Base-by-base conservation (phyloP, 495 filamentous ascomycete species). In the Patellaria atrata region DNA sequence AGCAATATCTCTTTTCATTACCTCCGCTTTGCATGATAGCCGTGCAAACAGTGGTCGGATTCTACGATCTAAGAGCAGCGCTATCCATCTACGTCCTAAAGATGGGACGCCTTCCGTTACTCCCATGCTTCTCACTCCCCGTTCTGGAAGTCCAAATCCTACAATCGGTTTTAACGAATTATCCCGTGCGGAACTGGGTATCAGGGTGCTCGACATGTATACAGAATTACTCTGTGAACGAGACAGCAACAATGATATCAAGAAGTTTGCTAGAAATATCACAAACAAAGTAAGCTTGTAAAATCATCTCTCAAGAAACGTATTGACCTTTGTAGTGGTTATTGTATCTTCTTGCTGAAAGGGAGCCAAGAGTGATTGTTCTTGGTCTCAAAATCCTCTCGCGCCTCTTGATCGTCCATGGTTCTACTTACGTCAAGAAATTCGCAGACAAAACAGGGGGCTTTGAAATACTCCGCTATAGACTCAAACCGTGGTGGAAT, bases 201-300 rank as follows among this genome's bases (percentile, higher is more conserved):
- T 75, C 23, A 73, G 71, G 40, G 68, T 94, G 35, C 59, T 97
- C 25, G 73, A 77, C 41, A 71, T 94, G 61, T 91, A 91, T 47
- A 63, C 78, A n/a, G 63, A 79, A 21, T 56, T 92, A 2, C 62
- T 96, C n/a, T 92, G 82, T 45, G 72, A 79, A 33, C 70, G 73
- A 43, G 62, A 63, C 24, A 80, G 77, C 40, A 48, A 51, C 9
- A 54, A 61, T 10, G 75, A 76, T 22, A 73, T 94, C 33, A 72
- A 71, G 48, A 87, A 81, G 47, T 97, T 97, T 60, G 83, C 87
- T 11, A 82, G 77, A 58, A 89, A 85, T 1, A 87, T 96, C 3
- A 94, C 91, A 18, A 92, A 87, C 44, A 96, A 92, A 73, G 85
- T 89, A 64, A 50, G 70, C 60, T 6, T 32, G 8, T 13, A 19